Evolutionary conservation across 2,329 filamentous ascomycete genomes (phyloP).

Genomic region (Fusarium sp.): DNA sequence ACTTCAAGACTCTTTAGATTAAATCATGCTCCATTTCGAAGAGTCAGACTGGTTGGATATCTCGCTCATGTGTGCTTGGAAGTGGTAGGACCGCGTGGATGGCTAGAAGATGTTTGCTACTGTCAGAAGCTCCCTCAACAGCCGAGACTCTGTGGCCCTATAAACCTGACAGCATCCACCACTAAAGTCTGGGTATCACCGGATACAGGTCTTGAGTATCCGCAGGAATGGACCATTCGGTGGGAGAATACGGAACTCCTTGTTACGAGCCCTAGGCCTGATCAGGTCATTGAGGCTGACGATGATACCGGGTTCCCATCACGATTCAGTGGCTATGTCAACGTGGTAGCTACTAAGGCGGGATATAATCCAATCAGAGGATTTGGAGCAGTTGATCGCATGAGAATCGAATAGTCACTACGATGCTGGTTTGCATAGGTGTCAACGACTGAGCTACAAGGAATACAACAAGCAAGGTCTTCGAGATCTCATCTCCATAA

Average conservation of each 20-base stretch:
- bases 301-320: not conserved
- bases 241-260: not conserved
- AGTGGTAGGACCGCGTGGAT: not conserved
- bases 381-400: not conserved
- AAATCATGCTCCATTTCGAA: not conserved
- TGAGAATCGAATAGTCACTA: not conserved
- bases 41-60: not conserved
- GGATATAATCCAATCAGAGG: not conserved
- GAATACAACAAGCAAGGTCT: accelerated
- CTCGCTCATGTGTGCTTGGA: not conserved
- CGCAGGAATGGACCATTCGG: not conserved
- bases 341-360: not conserved
- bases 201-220: not conserved
- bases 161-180: not conserved
- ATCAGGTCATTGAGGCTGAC: not conserved
- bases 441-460: not conserved
- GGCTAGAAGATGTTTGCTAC: not conserved
- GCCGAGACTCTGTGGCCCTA: not conserved
- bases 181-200: not conserved
- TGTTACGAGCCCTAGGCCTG: not conserved
- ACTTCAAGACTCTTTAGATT: not conserved
- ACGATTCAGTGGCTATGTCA: not conserved
- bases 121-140: not conserved
- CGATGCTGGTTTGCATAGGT: not conserved
- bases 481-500: accelerated